Conservation (phyloP, 2,329 filamentous ascomycete genomes). For the Magnaporthales sp. region DNA sequence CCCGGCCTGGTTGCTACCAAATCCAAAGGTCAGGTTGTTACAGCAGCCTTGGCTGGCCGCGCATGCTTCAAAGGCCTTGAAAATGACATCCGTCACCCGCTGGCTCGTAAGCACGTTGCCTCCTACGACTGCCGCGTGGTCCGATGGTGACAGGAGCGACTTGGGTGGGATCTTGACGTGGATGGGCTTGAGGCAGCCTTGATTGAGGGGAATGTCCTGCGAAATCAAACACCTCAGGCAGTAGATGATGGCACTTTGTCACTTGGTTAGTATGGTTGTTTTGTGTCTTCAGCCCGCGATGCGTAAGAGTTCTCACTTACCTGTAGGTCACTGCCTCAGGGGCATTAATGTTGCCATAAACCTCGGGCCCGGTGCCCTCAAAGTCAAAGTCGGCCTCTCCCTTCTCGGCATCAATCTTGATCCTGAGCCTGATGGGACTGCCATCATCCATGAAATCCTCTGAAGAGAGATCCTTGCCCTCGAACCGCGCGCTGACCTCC, state of each 20-base stretch:
- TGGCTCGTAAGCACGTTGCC: constrained; percentile 27
- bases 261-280: background rate
- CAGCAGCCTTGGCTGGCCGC: constrained; percentile 22
- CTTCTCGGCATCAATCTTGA: constrained; percentile 20
- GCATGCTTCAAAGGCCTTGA: constrained; percentile 19
- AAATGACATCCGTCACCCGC: constrained; percentile 23
- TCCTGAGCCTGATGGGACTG: constrained; percentile 21
- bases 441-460: constrained; percentile 32
- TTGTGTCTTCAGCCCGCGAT: background rate
- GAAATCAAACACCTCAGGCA: constrained; percentile 25
- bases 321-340: constrained; percentile 64
- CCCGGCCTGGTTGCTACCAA: constrained; percentile 11
- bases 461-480: constrained; percentile 17
- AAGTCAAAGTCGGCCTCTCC: constrained; percentile 28
- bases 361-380: constrained; percentile 23
- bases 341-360: constrained; percentile 39
- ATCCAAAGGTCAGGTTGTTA: constrained; percentile 25
- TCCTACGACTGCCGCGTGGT: constrained; percentile 24
- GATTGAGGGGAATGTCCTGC: constrained; percentile 28
- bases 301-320: background rate
- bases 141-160: constrained; percentile 22
- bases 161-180: constrained; percentile 22
- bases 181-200: constrained; percentile 27
- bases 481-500: constrained; percentile 47
- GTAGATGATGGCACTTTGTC: constrained; percentile 25